Base-by-base conservation (phyloP, 169 alveolate species). In the Perkinsus marinus region DNA sequence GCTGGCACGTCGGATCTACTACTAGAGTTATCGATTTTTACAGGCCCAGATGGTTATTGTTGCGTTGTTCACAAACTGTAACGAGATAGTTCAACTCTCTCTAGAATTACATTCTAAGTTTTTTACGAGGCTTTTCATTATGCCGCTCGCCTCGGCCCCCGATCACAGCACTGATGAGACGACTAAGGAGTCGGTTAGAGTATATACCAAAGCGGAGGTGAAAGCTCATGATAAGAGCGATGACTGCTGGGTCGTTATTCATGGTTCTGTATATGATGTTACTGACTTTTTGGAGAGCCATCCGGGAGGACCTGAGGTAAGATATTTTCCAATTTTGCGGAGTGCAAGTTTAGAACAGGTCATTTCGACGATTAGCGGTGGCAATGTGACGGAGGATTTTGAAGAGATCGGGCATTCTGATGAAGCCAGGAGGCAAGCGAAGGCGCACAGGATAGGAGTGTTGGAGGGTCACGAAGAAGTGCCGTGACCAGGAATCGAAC, bases 281-380 rank as follows among this genome's bases (percentile, higher is more conserved):
- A 93, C 97, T 2, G 92, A 92, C 37, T 96, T 93, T 91, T 68
- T 95, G 38, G 68, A 92, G 47, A 89, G 89, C 68, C 97, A 96
- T 91, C 97, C 97, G 38, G 97, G 97, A 36, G 97, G 97, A 16
- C 90, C 90, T 68, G 94, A 94, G 41, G 93, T 94, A 16, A 16
- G 26, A 30, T 26, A 57, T 19, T 16, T 13, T 57, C 5, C 34
- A 13, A 19, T 13, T 0, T 16, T 57, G 79, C 22, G 30, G 37
- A 57, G 79, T 2, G 7, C 34, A 57, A 6, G 79, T 7, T 57
- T 57, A 30, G 79, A 6, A 41, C 22, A 57, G 79, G 79, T 57
- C 34, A 57, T 57, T 16, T 13, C 79, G 9, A 57, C 79, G 22
- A 57, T 57, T 57, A 57, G 79, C 79, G 94, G 93, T 16, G 91